Conservation (phyloP, 768 basidiomycete species). For the Hygrocybe coccinea region DNA sequence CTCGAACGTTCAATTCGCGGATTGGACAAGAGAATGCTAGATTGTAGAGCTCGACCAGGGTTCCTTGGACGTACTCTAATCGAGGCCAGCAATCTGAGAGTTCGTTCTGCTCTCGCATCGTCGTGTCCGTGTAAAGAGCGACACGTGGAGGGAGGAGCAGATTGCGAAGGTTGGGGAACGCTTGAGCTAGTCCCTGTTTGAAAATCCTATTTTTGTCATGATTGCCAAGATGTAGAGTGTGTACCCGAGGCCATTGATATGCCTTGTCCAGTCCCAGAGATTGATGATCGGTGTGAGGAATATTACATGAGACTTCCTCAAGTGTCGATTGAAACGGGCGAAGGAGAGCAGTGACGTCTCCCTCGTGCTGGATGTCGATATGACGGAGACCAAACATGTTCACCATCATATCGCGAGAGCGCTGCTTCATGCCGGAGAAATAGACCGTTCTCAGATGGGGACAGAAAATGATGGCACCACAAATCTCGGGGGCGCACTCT, state of each 20-base stretch:
- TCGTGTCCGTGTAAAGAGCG: not conserved
- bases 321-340: constrained; percentile 1
- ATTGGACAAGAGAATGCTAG: not conserved
- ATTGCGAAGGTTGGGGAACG: not conserved
- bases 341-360: not conserved
- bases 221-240: not conserved
- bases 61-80: not conserved
- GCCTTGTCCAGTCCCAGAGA: not conserved
- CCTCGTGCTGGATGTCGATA: not conserved
- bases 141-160: not conserved
- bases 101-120: not conserved
- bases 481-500: not conserved
- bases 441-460: not conserved
- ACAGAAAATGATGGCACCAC: not conserved
- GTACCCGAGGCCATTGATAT: not conserved
- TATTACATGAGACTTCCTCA: not conserved
- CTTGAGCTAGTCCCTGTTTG: not conserved
- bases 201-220: not conserved
- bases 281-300: not conserved
- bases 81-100: not conserved
- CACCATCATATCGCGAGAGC: not conserved
- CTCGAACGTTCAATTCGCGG: not conserved
- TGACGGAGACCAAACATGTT: not conserved
- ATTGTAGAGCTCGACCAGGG: not conserved
- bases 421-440: not conserved